Base-by-base conservation (phyloP, 768 basidiomycete genomes). In the Gymnopilus junonius region DNA sequence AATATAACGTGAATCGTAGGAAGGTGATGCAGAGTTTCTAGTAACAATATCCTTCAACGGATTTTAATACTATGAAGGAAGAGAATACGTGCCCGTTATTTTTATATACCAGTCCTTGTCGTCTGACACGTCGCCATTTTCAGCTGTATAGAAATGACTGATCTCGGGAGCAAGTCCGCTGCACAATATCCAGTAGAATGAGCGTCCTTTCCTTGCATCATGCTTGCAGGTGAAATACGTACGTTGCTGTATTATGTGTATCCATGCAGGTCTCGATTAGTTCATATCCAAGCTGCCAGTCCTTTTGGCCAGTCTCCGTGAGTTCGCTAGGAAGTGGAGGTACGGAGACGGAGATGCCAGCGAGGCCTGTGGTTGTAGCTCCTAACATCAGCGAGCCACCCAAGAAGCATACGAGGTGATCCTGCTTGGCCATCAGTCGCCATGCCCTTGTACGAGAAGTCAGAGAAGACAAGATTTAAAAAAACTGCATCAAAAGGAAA, bases 361-460 rank as follows among this genome's bases (percentile, higher is more conserved):
- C 67, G 2, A 85, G 82, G 29, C 87, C 90, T 0, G 85, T 79
- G 1, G 83, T 87, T 0, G 89, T 90, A 10, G 94, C 91, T 27
- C 97, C 95, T 1, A 98, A 82, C 83, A 99, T 87, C 62, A 99
- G 86, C 0, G 92, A 92, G 1, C 95, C 97, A 45, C 89, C 94
- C 43, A 99, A 80, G 86, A 97, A 99, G 76, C 97, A 98, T 2
- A 93, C 95, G 21, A 98, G 87, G 72, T 98, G 96, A 71, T 99
- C 97, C 78, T 99, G 97, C 73, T 97, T 97, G 10, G 91, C 91
- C 17, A 81, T 79, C 27, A 90, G 76, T 20, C 83, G 82, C 92
- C 92, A 95, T 46, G 77, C 75, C 15, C 93, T n/a, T 93, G 27
- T 20, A 14, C 5, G 23, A n/a, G 15, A 42, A n/a, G 40, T n/a